These are phyloP conservation scores for Capsicum baccatum DNA, from an alignment of 257 asterid species.

Conservation along the genomic window DNA sequence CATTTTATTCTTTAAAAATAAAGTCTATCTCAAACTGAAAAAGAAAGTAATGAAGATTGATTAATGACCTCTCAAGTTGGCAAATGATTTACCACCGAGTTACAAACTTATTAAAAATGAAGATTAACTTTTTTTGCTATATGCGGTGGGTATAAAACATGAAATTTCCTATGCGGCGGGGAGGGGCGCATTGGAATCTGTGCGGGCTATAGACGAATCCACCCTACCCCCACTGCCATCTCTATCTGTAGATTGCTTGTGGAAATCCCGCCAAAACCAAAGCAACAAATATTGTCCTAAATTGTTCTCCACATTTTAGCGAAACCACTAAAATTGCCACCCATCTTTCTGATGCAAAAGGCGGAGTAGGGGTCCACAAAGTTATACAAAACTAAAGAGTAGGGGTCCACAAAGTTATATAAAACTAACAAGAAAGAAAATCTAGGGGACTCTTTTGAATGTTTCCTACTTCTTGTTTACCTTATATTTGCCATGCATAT, in stretches of 20 bases:
- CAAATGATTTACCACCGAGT: neutral
- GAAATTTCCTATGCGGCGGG: neutral
- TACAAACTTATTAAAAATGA: neutral
- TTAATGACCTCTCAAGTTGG: neutral
- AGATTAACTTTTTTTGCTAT: neutral
- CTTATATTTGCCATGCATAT: neutral
- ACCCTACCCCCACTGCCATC: neutral
- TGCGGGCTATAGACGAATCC: neutral
- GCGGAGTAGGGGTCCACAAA: no score
- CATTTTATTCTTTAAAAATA: no score
- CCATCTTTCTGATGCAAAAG: no score
- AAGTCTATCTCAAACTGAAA: neutral
- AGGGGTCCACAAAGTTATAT: neutral
- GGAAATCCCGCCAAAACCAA: neutral
- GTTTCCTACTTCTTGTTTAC: conserved; percentile 18
- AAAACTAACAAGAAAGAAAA: neutral
- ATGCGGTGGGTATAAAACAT: neutral
- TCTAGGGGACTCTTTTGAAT: neutral
- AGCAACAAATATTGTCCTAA: neutral
- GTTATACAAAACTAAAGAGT: no score
- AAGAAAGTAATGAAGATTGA: neutral
- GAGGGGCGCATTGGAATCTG: neutral
- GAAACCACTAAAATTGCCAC: no score
- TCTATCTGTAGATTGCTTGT: neutral
- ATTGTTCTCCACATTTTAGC: neutral